Evolutionary conservation across 805 yeast species (phyloP).

Genomic region (Blastobotrys americana): DNA sequence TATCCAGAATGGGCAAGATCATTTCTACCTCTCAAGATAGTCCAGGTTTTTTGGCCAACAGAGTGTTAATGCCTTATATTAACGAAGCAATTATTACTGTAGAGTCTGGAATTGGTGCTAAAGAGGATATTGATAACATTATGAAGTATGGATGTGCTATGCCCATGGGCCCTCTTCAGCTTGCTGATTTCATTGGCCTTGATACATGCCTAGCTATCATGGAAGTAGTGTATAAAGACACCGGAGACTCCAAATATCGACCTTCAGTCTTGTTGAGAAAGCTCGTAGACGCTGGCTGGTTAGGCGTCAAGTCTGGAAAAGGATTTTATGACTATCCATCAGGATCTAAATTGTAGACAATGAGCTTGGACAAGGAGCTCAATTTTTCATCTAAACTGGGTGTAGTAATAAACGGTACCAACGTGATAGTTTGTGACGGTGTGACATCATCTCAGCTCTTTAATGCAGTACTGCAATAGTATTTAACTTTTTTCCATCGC

Average conservation of each 20-base stretch:
- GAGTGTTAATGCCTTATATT: slow-evolving; percentile 38
- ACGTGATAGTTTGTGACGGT: no score
- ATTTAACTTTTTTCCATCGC: no score
- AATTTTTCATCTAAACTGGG: no score
- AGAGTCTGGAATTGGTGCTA: slow-evolving; percentile 35
- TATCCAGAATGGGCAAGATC: slow-evolving; percentile 31
- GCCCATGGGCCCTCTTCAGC: slow-evolving; percentile 40
- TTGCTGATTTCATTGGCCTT: slow-evolving; percentile 39
- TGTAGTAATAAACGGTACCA: no score
- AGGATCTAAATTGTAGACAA: slow-evolving; percentile 5
- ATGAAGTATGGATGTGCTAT: slow-evolving; percentile 41
- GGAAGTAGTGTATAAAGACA: slow-evolving; percentile 35
- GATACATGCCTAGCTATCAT: slow-evolving; percentile 38
- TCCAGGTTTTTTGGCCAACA: slow-evolving; percentile 40
- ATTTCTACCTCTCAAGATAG: slow-evolving; percentile 34
- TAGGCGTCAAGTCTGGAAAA: slow-evolving; percentile 35
- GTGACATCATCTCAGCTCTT: no score
- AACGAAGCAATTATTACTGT: slow-evolving; percentile 37
- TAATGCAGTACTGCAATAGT: no score
- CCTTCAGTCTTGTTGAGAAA: slow-evolving; percentile 34
- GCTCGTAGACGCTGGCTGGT: slow-evolving; percentile 38
- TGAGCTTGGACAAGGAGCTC: no score
- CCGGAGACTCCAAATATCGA: slow-evolving; percentile 38
- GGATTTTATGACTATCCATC: slow-evolving; percentile 36
- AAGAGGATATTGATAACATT: slow-evolving; percentile 38